phyloP scores from a whole-genome alignment of 2,329 filamentous ascomycete genomes.

The Tolypocladium paradoxum region DNA sequence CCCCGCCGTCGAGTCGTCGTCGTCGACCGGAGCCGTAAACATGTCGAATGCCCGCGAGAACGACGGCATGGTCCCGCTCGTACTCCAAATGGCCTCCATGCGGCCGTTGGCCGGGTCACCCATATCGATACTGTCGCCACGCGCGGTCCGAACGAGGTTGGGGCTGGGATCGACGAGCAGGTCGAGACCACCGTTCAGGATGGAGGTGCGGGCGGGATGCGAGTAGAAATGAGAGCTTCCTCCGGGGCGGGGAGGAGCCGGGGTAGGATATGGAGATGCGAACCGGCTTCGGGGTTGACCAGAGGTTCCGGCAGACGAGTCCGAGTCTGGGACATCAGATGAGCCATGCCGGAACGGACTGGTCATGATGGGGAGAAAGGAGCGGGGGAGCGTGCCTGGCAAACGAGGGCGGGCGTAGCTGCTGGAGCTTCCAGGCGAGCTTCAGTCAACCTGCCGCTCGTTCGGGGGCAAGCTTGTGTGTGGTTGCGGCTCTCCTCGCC shows the following conservation, averaged over 20 bases:
- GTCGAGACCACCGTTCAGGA: conserved; percentile 38
- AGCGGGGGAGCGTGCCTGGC: conserved; percentile 7
- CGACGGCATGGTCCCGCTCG: conserved; percentile 24
- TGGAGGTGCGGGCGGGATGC: conserved; percentile 23
- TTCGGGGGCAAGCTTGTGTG: conserved; percentile 4
- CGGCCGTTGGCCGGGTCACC: conserved; percentile 22
- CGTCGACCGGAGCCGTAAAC: conserved; percentile 26
- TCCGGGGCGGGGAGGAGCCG: conserved; percentile 19
- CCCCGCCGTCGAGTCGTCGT: conserved; percentile 13
- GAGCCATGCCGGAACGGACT: conserved; percentile 14
- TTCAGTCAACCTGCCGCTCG: conserved; percentile 10
- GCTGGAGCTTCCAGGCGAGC: conserved; percentile 8
- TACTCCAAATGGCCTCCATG: conserved; percentile 12
- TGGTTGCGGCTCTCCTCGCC: neutral
- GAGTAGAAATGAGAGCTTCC: conserved; percentile 34
- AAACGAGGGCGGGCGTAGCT: conserved; percentile 5
- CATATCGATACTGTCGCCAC: conserved; percentile 13
- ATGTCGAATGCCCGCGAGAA: conserved; percentile 44
- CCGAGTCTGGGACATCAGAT: conserved; percentile 13
- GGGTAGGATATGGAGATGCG: conserved; percentile 15
- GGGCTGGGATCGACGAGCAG: conserved; percentile 10
- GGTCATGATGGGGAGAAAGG: conserved; percentile 4
- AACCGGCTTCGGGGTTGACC: conserved; percentile 4
- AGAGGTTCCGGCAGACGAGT: conserved; percentile 10
- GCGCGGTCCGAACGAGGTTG: conserved; percentile 1